Evolutionary conservation across 2,329 filamentous ascomycete genomes (phyloP).

Genomic region (Fusarium gaditjirri): DNA sequence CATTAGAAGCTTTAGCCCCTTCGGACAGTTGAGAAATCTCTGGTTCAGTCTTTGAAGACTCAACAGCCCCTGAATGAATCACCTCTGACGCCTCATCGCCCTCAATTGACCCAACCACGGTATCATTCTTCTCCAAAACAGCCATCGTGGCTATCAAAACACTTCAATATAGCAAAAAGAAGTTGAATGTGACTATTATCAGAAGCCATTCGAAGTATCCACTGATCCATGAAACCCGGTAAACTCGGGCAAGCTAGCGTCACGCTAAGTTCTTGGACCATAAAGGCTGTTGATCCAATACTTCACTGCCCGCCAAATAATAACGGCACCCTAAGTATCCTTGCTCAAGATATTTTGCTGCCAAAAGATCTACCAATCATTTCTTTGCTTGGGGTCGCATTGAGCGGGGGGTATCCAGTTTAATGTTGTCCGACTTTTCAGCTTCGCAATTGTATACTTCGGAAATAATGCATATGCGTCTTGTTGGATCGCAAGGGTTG

Average conservation of each 20-base stretch:
- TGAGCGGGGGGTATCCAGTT: not conserved
- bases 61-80: not conserved
- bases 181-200: not conserved
- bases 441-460: not conserved
- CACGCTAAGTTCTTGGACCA: not conserved
- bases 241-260: slow-evolving; percentile 12
- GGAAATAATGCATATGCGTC: not conserved
- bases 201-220: not conserved
- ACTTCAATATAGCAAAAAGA: not conserved
- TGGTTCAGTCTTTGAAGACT: not conserved
- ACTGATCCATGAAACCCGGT: not conserved
- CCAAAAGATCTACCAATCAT: not conserved
- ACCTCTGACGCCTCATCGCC: not conserved
- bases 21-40: not conserved
- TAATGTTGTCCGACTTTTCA: not conserved
- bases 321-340: rapidly evolving
- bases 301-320: rapidly evolving
- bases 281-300: not conserved
- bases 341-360: not conserved
- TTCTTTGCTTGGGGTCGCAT: not conserved
- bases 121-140: not conserved
- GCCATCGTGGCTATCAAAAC: not conserved
- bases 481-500: not conserved
- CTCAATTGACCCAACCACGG: not conserved
- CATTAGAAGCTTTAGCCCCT: no score